Evolutionary conservation across 2,329 filamentous ascomycete genomes (phyloP), one percentile per base, ranked within the genome.

Genomic region (Akanthomyces uredinophilus): DNA sequence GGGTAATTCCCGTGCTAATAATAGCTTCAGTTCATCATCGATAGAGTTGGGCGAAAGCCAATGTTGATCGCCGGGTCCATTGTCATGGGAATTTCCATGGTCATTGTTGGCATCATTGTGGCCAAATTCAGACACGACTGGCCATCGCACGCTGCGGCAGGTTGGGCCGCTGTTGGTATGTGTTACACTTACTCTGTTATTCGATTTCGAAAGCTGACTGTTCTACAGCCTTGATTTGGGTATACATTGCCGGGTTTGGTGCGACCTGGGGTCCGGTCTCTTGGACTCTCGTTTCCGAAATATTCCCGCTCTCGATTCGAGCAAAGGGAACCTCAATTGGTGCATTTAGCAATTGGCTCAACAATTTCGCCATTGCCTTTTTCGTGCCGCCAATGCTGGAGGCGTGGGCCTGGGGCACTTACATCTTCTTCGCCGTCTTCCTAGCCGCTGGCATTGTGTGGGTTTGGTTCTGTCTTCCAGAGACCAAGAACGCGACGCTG

Each of bases 371-470:
- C 60, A 75, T 82, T 14, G 78, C 77, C 4, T 76, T 81, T 43
- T 78, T 75, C 46, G 75, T 78, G 0, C 77, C 77, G 3, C 72
- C 75, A 11, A 82, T 77, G 67, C 64, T 68, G 32, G 65, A 65
- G 51, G 65, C 67, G 22, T 75, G 76, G 69, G 69, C 72, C 11
- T 83, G 78, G 69, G 82, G 81, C 24, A 81, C 81, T 0, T 85
- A 83, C 68, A 80, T 83, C 66, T 84, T 86, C 74, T 85, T 85
- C 65, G 80, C 80, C 35, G 75, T 76, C 0, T 76, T 82, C 53
- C 80, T 83, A 59, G 71, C 78, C 14, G 69, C 73, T 11, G 77
- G 81, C 2, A 75, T 78, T 29, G 66, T 79, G 24, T 85, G 81
- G 68, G 77, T 81, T 11, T 82, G 74, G 66, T 79, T 81, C 68